Conservation (phyloP, 495 filamentous ascomycete genomes). For the Tuber aestivum region DNA sequence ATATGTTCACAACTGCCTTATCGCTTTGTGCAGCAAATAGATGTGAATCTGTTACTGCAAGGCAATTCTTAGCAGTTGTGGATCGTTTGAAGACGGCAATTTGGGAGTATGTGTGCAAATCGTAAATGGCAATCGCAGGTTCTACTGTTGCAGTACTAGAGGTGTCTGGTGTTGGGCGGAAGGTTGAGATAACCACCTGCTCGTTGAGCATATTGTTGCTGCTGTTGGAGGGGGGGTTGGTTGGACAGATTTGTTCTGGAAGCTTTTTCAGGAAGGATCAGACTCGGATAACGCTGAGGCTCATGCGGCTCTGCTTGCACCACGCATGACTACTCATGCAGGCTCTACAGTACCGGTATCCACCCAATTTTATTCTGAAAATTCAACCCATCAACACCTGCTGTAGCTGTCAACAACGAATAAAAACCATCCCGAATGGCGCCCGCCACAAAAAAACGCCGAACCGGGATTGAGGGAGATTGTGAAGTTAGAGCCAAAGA, state of each 20-base stretch:
- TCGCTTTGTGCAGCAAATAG: constrained; percentile 85
- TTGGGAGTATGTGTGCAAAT: constrained; percentile 70
- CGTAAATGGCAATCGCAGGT: constrained; percentile 54
- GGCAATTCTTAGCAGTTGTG: constrained; percentile 66
- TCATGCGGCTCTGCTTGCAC: constrained; percentile 10
- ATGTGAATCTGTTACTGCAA: constrained; percentile 76
- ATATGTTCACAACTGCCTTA: constrained; percentile 89
- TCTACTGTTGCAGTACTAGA: constrained; percentile 21
- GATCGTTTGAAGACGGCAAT: constrained; percentile 86
- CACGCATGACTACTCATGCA: too few relatives aligned
- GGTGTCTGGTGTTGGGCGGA: constrained; percentile 16
- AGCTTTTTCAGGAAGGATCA: constrained; percentile 5
- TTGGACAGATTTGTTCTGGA: not conserved
- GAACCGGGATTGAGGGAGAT: constrained; percentile 6
- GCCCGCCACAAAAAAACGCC: constrained; percentile 46
- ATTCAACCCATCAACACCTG: not conserved
- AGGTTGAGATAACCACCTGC: constrained; percentile 36
- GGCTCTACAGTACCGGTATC: too few relatives aligned
- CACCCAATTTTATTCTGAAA: not conserved
- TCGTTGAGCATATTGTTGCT: constrained; percentile 38
- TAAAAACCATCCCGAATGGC: constrained; percentile 49
- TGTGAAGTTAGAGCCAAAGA: not conserved
- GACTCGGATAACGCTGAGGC: constrained; percentile 16
- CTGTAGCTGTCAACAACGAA: constrained; percentile 13
- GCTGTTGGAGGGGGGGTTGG: not conserved